Conservation (phyloP, 129 eudicot species). For the Smallanthus sonchifolius region DNA sequence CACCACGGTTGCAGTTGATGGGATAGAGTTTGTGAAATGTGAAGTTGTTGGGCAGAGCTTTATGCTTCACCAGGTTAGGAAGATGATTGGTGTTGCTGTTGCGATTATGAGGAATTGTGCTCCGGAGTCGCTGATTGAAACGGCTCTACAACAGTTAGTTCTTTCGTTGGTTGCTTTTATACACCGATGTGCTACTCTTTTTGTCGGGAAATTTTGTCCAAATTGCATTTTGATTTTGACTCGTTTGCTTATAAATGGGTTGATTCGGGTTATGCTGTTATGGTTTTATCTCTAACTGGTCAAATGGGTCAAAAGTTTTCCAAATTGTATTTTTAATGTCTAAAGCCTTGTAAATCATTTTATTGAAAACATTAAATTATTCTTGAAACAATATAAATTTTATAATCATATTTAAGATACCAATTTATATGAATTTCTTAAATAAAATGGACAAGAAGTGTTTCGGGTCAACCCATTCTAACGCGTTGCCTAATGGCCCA, state of each 20-base stretch:
- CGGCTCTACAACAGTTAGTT: constrained; percentile 65
- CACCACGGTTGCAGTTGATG: constrained; percentile 55
- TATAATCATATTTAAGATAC: not conserved
- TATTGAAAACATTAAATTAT: not conserved
- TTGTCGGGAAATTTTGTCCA: not conserved
- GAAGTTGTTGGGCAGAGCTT: constrained; percentile 96
- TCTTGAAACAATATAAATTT: not conserved
- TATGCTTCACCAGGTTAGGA: constrained; percentile 95
- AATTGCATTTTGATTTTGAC: no score
- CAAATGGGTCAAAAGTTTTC: not conserved
- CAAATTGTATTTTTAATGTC: not conserved
- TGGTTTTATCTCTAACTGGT: not conserved
- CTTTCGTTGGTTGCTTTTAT: not conserved
- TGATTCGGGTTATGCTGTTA: not conserved
- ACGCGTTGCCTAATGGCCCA: not conserved
- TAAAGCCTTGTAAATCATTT: not conserved
- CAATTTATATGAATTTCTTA: not conserved
- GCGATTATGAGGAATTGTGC: constrained; percentile 78
- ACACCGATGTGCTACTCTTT: not conserved
- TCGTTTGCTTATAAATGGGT: not conserved
- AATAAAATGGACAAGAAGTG: not conserved
- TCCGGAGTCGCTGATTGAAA: constrained; percentile 72
- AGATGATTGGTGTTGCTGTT: constrained; percentile 93
- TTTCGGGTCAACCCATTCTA: not conserved
- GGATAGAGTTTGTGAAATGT: constrained; percentile 89